Base-by-base conservation (phyloP, 257 asterid species). In the Apocynum venetum region DNA sequence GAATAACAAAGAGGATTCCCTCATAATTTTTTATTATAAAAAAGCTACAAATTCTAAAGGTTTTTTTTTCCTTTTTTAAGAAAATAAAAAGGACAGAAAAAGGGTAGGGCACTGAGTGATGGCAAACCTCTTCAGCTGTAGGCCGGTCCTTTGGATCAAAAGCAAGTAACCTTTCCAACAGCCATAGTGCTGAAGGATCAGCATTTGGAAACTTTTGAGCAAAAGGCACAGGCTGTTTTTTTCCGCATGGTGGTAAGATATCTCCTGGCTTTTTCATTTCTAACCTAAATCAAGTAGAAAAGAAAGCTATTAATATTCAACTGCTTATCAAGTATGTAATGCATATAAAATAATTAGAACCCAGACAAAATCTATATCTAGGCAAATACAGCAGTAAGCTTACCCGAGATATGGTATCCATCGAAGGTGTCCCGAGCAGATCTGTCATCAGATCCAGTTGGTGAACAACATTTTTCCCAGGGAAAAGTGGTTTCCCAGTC, bases 121-220 rank as follows among this genome's bases (percentile, higher is more conserved):
- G 80, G 64, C 82, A 64, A 78, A 93, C 96, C 97, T 93, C 91
- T 86, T 85, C 94, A 78, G 96, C 97, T 80, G 93, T 90, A 77
- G 93, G 96, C 78, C 98, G 89, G 79, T 91, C 96, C 87, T 93
- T 93, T 25, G 97, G 96, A 77, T 93, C 97, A 78, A 93, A 93
- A 61, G 98, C 96, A 66, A 93, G 91, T 71, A 93, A 77, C 77
- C 87, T 90, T 86, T 89, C 93, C 83, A 93, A 79, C n/a, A 91
- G 88, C 73, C 87, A 85, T 60, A 91, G 85, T 60, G 97, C 91
- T 85, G 88, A 81, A 20, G 97, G 96, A 86, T 93, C 97, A 10
- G 89, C 92, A 85, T 89, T 91, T 53, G 94, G 97, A 78, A 93
- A 91, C 83, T 91, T 93, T 83, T 85, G 91, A 35, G 90, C 85